Base-by-base conservation (phyloP, 2,329 filamentous ascomycete genomes). In the Microcyclospora pomicola region DNA sequence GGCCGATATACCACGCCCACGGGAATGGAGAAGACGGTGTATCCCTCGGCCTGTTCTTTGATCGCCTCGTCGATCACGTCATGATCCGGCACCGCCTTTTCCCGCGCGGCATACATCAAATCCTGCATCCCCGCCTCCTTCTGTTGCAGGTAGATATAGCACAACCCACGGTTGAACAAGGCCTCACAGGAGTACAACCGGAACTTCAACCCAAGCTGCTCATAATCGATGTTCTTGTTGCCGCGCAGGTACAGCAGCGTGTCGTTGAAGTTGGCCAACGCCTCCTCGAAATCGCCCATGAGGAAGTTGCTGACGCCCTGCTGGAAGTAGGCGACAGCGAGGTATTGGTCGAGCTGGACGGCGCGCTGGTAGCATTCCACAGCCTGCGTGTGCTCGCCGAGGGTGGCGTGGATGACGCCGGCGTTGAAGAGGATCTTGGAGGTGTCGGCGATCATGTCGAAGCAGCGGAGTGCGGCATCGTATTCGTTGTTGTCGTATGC, bases 391-490 rank as follows among this genome's bases (percentile, higher is more conserved):
- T 98, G 91, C 59, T 96, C 86, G 50, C 91, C 91, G 13, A 98
- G 70, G 0, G 91, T 96, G 30, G 91, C 91, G 67, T 95, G 83
- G 52, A 98, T 96, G 30, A 98, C 88, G 50, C 91, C 91, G 63
- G 88, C 92, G 57, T 98, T 98, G 70, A 98, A 98, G 44, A 94
- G 70, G 45, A 98, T 98, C 69, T 94, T 96, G 51, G 91, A 95
- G 0, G 91, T 98, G 59, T 96, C 91, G 44, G 82, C 73, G 54
- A 98, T 94, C 50, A 71, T 75, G 45, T 84, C 82, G 57, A 98
- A 96, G 43, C 82, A 75, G 51, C 71, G 74, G 45, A 96, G 66
- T 19, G 91, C 78, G 49, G 88, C 82, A 55, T 96, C 88, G 63
- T 93, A 96, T 56, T 98, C 85, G 65, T 94, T 93, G 65, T 88